These are phyloP conservation scores for Volvariella volvacea DNA, from an alignment of 1,284 basidiomycete genomes.

Conservation along the genomic window DNA sequence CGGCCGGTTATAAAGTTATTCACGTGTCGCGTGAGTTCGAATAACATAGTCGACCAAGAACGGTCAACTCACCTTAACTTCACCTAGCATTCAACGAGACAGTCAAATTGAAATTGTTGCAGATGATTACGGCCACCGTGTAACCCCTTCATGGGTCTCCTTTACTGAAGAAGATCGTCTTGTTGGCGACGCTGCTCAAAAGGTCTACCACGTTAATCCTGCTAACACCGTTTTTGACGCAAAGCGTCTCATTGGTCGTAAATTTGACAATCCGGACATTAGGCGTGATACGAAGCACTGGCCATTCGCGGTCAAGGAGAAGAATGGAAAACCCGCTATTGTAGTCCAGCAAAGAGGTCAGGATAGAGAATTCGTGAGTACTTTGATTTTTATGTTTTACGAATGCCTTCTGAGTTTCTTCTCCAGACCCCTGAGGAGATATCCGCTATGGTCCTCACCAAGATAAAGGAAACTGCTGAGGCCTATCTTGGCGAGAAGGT, in stretches of 20 bases:
- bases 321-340: slow-evolving; percentile 83
- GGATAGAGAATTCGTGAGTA: slow-evolving; percentile 73
- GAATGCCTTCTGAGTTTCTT: slow-evolving; percentile 4
- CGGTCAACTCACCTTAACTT: slow-evolving; percentile 1
- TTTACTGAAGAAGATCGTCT: slow-evolving; percentile 92
- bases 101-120: slow-evolving; percentile 95
- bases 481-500: slow-evolving; percentile 96
- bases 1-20: slow-evolving; percentile 46
- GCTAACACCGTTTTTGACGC: slow-evolving; percentile 96
- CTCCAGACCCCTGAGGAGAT: slow-evolving; percentile 79
- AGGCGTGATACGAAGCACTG: slow-evolving; percentile 84
- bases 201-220: slow-evolving; percentile 80
- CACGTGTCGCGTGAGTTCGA: slow-evolving; percentile 58
- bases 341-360: slow-evolving; percentile 84
- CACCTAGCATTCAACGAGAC: slow-evolving; percentile 77
- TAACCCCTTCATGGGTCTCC: slow-evolving; percentile 92
- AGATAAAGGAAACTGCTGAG: slow-evolving; percentile 99
- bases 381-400: background rate
- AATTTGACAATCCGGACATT: slow-evolving; percentile 74
- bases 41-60: background rate
- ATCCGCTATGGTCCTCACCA: slow-evolving; percentile 89
- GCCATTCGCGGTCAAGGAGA: slow-evolving; percentile 80
- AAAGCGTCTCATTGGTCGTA: slow-evolving; percentile 93
- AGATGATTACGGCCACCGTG: slow-evolving; percentile 97
- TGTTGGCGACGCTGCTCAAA: slow-evolving; percentile 76